Base-by-base conservation (phyloP, 768 basidiomycete species). In the Lepiota brunneoincarnata region DNA sequence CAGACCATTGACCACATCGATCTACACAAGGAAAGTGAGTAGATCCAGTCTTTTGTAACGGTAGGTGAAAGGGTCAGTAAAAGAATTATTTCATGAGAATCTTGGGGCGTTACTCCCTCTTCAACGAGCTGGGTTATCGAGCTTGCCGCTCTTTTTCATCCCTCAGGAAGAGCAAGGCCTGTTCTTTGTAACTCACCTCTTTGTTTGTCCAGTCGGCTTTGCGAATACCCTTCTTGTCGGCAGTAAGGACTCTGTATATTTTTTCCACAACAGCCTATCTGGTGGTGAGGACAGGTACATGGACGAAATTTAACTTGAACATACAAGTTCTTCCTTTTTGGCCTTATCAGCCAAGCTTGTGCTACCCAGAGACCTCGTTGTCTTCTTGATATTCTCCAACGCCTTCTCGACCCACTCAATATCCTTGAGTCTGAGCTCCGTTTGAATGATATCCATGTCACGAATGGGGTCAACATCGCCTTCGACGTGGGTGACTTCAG, bases 401-500 rank as follows among this genome's bases (percentile, higher is more conserved):
- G 84, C 72, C 74, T 98, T 98, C 73, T 98, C 91, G 10, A 93
- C 88, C 97, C 97, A 99, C 65, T 99, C 97, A 59, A 95, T 95
- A 71, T 99, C 97, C 75, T 99, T 99, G 39, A 99, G 73, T 44
- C 94, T 80, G 17, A 99, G 76, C 71, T 99, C 97, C 6, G 84
- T 96, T 61, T 87, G 86, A 64, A 99, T 99, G 64, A 98, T 98
- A 59, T 90, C 85, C 95, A 98, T 98, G 72, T 99, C 97, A 55
- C 97, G 88, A 36, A 90, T 58, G 10, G 97, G 97, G 71, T 98
- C 80, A 54, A 99, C 94, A 62, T 98, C 97, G 40, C 97, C 97
- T 73, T 98, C 97, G 58, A 98, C 96, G 70, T 99, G 97, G 61
- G 89, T 98, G 67, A 99, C 94, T 63, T 99, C 97, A n/a, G 94